phyloP scores from a whole-genome alignment of 2,329 filamentous ascomycete genomes.

The Chrysoporthe deuterocubensis region DNA sequence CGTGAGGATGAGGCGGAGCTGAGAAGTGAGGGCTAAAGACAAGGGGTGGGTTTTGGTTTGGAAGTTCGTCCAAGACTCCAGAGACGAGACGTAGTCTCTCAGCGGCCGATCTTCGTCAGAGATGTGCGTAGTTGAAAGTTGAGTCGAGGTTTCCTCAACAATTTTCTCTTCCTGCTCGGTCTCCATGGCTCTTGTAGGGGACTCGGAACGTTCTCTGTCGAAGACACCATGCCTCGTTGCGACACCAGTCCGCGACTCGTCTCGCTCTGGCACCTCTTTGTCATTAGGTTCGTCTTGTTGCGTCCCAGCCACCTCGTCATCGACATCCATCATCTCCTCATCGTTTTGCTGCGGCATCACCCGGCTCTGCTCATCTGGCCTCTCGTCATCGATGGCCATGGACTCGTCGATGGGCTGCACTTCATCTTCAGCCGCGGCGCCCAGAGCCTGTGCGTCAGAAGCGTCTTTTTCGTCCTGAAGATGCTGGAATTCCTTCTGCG shows the following conservation, averaged over 20 bases:
- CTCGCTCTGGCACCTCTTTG: conserved; percentile 49
- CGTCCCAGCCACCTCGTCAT: conserved; percentile 47
- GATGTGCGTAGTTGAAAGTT: conserved; percentile 76
- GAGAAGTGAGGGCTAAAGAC: conserved; percentile 87
- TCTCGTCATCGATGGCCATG: conserved; percentile 80
- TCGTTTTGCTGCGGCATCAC: conserved; percentile 57
- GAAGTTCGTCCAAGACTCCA: conserved; percentile 82
- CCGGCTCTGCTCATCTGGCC: conserved; percentile 53
- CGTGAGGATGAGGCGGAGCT: conserved; percentile 91
- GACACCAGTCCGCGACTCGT: conserved; percentile 63
- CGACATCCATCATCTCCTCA: conserved; percentile 39
- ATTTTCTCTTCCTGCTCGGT: conserved; percentile 47
- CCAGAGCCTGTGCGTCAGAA: conserved; percentile 89
- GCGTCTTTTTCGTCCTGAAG: conserved; percentile 80
- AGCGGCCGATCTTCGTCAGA: conserved; percentile 49
- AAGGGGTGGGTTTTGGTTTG: conserved; percentile 83
- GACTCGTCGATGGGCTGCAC: conserved; percentile 83
- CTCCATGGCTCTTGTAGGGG: conserved; percentile 37
- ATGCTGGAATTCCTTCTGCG: conserved; percentile 89
- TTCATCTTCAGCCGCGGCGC: conserved; percentile 85
- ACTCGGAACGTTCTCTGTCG: conserved; percentile 52
- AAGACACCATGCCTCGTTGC: conserved; percentile 63
- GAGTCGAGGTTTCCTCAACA: conserved; percentile 59
- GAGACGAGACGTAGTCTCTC: conserved; percentile 59
- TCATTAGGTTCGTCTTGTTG: conserved; percentile 45